Base-by-base conservation (phyloP, 345 rosid species). In the Eucalyptus polyanthemos region DNA sequence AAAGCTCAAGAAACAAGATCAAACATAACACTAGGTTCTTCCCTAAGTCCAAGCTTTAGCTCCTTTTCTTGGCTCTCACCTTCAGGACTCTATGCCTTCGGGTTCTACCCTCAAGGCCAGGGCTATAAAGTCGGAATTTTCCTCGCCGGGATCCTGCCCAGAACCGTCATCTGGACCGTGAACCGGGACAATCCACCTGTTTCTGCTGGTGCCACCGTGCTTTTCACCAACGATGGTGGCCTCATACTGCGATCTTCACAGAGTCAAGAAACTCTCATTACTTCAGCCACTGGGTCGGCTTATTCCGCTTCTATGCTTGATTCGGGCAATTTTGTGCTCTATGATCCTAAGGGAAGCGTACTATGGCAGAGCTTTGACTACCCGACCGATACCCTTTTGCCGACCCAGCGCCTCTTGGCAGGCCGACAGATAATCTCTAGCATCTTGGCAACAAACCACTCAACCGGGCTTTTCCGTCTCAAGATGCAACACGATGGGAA, bases 341-440 rank as follows among this genome's bases (percentile, higher is more conserved):
- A 76, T 11, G 50, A 47, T 85, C 40, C 51, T 4, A 58, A 27
- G 0, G 81, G 50, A 22, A n/a, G 13, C 9, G 53, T 81, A 4
- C 11, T 90, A 16, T 92, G 94, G 94, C 54, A 92, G 86, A 93
- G 92, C 80, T 90, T 92, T 40, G n/a, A 72, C 24, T 4, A 9
- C 76, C 93, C 93, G 27, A 93, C 92, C 0, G 92, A 93, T 31
- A 92, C 92, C n/a, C 60, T 93, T 45, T 81, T 92, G 85, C 89
- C 58, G 50, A 87, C 90, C 27, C 93, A 91, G 67, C 47, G n/a
- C 87, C 72, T 92, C 19, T 6, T 14, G 14, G 5, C 11, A 7
- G 83, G 21, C 3, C 22, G 27, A n/a, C 2, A 81, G 9, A 62
- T 91, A 88, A 42, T 90, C 58, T 90, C 95, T 37, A 89, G 92